These are phyloP conservation scores for Calonectria fujianensis DNA, from an alignment of 2,329 filamentous ascomycete species.

Conservation along the genomic window DNA sequence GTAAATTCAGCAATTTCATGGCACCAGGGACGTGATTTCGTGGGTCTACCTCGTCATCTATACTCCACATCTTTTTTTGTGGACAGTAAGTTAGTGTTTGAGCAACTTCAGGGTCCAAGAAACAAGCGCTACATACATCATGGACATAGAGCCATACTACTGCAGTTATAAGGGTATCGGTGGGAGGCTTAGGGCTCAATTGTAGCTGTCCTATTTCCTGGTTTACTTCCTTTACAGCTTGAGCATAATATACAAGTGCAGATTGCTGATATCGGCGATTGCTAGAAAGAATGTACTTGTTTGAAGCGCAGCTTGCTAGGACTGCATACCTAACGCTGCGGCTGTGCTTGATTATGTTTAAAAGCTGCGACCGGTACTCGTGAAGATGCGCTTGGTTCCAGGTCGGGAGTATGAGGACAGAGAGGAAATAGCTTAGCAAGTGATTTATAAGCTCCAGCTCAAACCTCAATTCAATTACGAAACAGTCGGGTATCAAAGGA, in stretches of 20 bases:
- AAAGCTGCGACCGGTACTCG: constrained; percentile 26
- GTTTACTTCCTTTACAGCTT: constrained; percentile 22
- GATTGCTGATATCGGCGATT: constrained; percentile 17
- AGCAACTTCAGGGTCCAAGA: neutral
- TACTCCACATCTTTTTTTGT: constrained; percentile 25
- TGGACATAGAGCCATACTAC: constrained; percentile 29
- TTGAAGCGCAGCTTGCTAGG: constrained; percentile 30
- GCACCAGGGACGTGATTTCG: constrained; percentile 33
- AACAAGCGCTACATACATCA: constrained; percentile 1
- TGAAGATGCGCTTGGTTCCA: constrained; percentile 18
- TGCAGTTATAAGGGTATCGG: constrained; percentile 19
- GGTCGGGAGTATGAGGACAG: constrained; percentile 31
- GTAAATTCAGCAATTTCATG: constrained; percentile 29
- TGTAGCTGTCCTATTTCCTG: neutral
- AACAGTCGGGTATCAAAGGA: neutral
- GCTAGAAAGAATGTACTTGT: constrained; percentile 30
- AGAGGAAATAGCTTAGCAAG: constrained; percentile 28
- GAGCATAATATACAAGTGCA: constrained; percentile 32
- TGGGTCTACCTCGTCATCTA: constrained; percentile 29
- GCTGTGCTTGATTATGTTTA: constrained; percentile 30
- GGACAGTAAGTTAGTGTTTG: neutral
- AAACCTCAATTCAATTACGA: neutral
- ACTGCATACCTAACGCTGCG: constrained; percentile 31
- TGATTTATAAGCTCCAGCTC: constrained; percentile 36
- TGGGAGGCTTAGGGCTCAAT: neutral